Percentiles rank a stretch among this genome's conserved stretches.
phyloP scores from a whole-genome alignment of 2,329 filamentous ascomycete species.

The Teratosphaeria gauchensis region DNA sequence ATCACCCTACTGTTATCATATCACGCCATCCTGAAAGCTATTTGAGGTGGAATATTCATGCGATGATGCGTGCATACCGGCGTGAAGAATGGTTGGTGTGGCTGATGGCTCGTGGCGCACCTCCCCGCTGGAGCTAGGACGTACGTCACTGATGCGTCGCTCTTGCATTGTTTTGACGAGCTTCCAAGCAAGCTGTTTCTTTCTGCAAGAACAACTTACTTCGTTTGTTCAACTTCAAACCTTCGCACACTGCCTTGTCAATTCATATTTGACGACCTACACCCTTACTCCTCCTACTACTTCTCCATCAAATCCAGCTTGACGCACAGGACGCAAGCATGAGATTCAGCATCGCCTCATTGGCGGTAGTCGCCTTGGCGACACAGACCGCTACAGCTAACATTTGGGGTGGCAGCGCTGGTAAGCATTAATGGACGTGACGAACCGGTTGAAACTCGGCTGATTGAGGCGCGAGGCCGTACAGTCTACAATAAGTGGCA shows the following conservation, averaged over 20 bases:
- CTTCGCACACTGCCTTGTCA: not conserved
- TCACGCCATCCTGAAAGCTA: not conserved
- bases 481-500: conserved; percentile 98
- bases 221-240: not conserved
- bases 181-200: not conserved
- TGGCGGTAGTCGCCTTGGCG: conserved; percentile 63
- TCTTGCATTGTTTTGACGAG: not conserved
- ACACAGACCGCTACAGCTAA: conserved; percentile 56
- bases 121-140: not conserved
- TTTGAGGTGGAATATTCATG: not conserved
- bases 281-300: not conserved
- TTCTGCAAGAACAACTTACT: not conserved
- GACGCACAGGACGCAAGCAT: conserved; percentile 41
- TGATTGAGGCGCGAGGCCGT: conserved; percentile 18
- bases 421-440: conserved; percentile 39
- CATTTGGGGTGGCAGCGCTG: conserved; percentile 77
- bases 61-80: not conserved
- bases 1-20: not conserved
- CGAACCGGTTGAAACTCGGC: conserved; percentile 11
- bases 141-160: not conserved
- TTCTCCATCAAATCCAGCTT: conserved; percentile 1
- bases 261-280: not conserved
- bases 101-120: not conserved
- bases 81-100: not conserved
- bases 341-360: conserved; percentile 61